Conservation (phyloP, 1,139 yeast genomes). For the Yamadazyma diddensiae region DNA sequence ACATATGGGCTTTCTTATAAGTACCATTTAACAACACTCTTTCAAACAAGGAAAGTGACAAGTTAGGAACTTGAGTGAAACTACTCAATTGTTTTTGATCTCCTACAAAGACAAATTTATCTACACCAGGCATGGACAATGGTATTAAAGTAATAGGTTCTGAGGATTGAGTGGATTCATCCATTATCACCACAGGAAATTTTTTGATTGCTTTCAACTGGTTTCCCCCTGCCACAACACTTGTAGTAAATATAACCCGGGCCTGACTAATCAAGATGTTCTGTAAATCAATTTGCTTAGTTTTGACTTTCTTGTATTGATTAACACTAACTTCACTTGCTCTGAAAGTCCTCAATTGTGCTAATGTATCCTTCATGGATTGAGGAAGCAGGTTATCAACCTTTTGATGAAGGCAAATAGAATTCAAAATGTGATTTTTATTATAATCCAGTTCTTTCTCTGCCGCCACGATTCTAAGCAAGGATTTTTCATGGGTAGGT, state of each 20-base stretch:
- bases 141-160: constrained; percentile 72
- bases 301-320: constrained; percentile 48
- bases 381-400: constrained; percentile 49
- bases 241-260: constrained; percentile 66
- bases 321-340: constrained; percentile 36
- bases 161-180: constrained; percentile 62
- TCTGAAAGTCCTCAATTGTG: constrained; percentile 40
- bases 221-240: constrained; percentile 69
- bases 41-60: constrained; percentile 59
- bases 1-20: constrained; percentile 59
- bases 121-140: constrained; percentile 63
- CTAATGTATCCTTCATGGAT: constrained; percentile 37
- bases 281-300: constrained; percentile 41
- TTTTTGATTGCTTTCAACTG: constrained; percentile 53
- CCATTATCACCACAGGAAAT: constrained; percentile 67
- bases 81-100: constrained; percentile 67
- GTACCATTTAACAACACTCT: constrained; percentile 55
- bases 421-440: constrained; percentile 50
- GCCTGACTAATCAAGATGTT: constrained; percentile 59
- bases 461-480: constrained; percentile 58
- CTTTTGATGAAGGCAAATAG: constrained; percentile 64
- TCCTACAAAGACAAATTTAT: constrained; percentile 68
- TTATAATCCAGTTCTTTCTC: constrained; percentile 63
- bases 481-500: constrained; percentile 46
- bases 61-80: constrained; percentile 61